Evolutionary conservation across 2,329 filamentous ascomycete species (phyloP).

Genomic region (Bisporella sp.): DNA sequence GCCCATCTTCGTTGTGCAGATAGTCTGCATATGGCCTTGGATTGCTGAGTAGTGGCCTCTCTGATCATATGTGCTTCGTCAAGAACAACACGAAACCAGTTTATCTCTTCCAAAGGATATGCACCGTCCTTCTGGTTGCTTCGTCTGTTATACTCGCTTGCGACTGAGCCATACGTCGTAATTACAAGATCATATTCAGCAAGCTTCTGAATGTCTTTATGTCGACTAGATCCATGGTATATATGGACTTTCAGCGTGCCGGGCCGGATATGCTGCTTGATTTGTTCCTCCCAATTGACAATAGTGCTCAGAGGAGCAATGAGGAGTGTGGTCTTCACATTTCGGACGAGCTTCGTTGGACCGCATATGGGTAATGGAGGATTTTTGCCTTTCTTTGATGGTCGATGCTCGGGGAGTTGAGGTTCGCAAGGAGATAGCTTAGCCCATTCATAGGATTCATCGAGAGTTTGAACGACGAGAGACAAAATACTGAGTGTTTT

Average conservation of each 20-base stretch:
- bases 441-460: slow-evolving; percentile 57
- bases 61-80: slow-evolving; percentile 95
- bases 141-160: slow-evolving; percentile 66
- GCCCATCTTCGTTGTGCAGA: slow-evolving; percentile 84
- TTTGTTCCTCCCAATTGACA: slow-evolving; percentile 91
- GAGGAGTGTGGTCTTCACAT: slow-evolving; percentile 74
- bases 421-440: slow-evolving; percentile 37
- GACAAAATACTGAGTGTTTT: slow-evolving; percentile 84
- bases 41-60: slow-evolving; percentile 73
- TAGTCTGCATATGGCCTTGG: slow-evolving; percentile 75
- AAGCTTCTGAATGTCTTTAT: slow-evolving; percentile 61
- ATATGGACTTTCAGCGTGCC: slow-evolving; percentile 65
- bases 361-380: slow-evolving; percentile 23
- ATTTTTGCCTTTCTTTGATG: slow-evolving; percentile 19
- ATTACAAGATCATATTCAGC: slow-evolving; percentile 76
- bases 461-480: slow-evolving; percentile 60
- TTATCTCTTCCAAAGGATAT: slow-evolving; percentile 67
- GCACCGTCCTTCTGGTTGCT: slow-evolving; percentile 51
- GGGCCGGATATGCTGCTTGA: slow-evolving; percentile 69
- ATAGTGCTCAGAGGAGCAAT: slow-evolving; percentile 87
- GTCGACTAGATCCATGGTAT: slow-evolving; percentile 78
- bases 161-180: slow-evolving; percentile 86
- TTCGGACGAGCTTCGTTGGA: slow-evolving; percentile 43
- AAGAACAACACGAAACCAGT: slow-evolving; percentile 89
- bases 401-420: slow-evolving; percentile 22